These are phyloP conservation scores for Trichocladium uniseriatum DNA, from an alignment of 495 filamentous ascomycete genomes.

Conservation along the genomic window DNA sequence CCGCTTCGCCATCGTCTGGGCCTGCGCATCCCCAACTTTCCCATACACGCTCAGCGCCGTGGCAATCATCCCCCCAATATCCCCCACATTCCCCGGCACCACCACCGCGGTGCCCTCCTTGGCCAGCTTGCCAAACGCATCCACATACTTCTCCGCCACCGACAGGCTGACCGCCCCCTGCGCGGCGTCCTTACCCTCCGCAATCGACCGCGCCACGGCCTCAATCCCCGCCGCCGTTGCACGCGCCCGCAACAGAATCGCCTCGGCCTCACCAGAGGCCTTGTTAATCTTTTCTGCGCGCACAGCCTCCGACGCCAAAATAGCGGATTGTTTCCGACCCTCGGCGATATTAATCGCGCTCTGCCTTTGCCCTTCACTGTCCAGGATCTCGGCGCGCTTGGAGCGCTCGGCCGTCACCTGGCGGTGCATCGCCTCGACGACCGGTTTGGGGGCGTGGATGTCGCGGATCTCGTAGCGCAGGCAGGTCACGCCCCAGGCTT, in stretches of 20 bases:
- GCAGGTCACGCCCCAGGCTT: constrained; percentile 93
- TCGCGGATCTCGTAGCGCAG: constrained; percentile 96
- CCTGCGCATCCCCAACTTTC: constrained; percentile 81
- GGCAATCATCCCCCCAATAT: constrained; percentile 94
- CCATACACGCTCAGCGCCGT: constrained; percentile 93
- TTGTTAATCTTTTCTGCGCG: constrained; percentile 84
- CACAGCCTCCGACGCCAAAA: constrained; percentile 89
- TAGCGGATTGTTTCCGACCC: constrained; percentile 89
- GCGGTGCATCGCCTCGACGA: constrained; percentile 94
- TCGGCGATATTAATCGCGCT: constrained; percentile 97
- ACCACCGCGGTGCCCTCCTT: constrained; percentile 91
- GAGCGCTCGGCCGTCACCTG: constrained; percentile 94
- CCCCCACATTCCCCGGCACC: constrained; percentile 95
- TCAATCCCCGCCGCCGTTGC: constrained; percentile 87
- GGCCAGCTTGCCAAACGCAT: constrained; percentile 83
- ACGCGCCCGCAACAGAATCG: constrained; percentile 73
- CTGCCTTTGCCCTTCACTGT: constrained; percentile 91
- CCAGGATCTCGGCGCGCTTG: constrained; percentile 94
- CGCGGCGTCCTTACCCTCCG: constrained; percentile 58
- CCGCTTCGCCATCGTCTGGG: constrained; percentile 53
- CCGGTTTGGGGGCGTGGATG: constrained; percentile 88
- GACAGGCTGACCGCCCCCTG: constrained; percentile 74
- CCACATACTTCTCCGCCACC: constrained; percentile 96
- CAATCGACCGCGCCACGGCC: constrained; percentile 66
- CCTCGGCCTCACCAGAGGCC: constrained; percentile 85